Conservation (phyloP, 2,329 filamentous ascomycete genomes). For the Colletotrichum australisinense region DNA sequence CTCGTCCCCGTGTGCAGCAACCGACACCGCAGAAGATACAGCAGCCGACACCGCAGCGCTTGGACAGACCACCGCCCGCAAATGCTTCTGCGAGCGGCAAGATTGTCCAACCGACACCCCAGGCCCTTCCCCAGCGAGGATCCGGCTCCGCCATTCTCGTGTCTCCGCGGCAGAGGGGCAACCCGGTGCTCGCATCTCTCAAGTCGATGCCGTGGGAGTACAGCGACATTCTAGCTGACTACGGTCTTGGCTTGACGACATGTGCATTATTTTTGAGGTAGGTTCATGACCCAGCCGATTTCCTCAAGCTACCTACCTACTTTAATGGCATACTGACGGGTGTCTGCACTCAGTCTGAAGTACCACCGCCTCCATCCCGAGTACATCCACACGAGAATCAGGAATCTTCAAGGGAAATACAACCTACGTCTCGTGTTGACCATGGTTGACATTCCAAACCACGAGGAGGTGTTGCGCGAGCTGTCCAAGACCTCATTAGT, state of each 20-base stretch:
- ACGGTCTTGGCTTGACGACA: slow-evolving; percentile 86
- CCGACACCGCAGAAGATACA: slow-evolving; percentile 50
- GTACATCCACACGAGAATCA: slow-evolving; percentile 96
- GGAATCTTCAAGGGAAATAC: slow-evolving; percentile 85
- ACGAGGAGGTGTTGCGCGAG: slow-evolving; percentile 90
- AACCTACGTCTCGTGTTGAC: slow-evolving; percentile 86
- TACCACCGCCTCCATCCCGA: slow-evolving; percentile 98
- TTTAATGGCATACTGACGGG: neutral
- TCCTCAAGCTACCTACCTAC: neutral
- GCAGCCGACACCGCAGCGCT: slow-evolving; percentile 65
- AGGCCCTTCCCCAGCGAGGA: slow-evolving; percentile 76
- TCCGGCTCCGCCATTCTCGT: slow-evolving; percentile 86
- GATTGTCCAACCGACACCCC: slow-evolving; percentile 88
- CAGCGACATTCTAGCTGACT: slow-evolving; percentile 95
- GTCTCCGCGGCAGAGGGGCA: slow-evolving; percentile 92
- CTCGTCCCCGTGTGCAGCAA: slow-evolving; percentile 48
- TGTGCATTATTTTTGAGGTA: slow-evolving; percentile 88
- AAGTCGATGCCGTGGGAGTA: slow-evolving; percentile 93
- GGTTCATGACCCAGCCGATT: neutral
- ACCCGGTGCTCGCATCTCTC: slow-evolving; percentile 88
- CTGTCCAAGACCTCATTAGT: slow-evolving; percentile 92
- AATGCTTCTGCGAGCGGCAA: slow-evolving; percentile 56
- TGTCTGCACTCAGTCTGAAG: slow-evolving; percentile 71
- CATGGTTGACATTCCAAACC: slow-evolving; percentile 95
- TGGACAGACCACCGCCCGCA: slow-evolving; percentile 62